Base-by-base conservation (phyloP, 257 asterid species). In the Nicotiana benthamiana region DNA sequence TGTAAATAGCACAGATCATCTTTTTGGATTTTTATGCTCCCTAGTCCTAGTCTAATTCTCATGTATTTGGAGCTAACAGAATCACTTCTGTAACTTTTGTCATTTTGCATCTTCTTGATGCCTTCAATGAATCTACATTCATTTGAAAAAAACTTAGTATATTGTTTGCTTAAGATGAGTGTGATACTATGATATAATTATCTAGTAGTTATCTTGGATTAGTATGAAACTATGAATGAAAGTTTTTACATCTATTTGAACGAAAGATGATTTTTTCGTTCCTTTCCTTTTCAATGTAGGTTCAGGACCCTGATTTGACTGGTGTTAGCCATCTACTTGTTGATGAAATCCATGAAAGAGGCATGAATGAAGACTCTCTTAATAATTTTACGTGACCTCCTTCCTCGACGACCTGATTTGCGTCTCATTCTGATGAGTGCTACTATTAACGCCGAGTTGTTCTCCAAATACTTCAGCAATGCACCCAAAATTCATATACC, bases 291-390 rank as follows among this genome's bases (percentile, higher is more conserved):
- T 20, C 28, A 36, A 9, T 83, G 79, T 93, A 95, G 99, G 92
- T 87, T 61, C 92, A 85, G 88, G 96, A 93, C 80, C 95, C 99
- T 62, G 76, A 84, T 84, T 86, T 95, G 80, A 89, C 86, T 27
- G 99, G 98, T 81, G 86, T 93, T 80, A 92, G 92, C 86, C 97
- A 95, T 91, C 87, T 95, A 84, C 86, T 95, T 83, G 93, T 95
- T 76, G 99, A 95, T 89, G 99, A 95, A 89, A 95, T 95, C 87
- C 99, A 95, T 83, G 98, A 95, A 87, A 89, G 99, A 87, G 99
- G 98, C 87, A 89, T 93, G 93, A 94, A 95, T 83, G 99, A 95
- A 87, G 99, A 95, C 86, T 84, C 85, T 95, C 83, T 88, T 93
- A 59, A 93, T 95, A 82, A 93, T 95, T 89, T 83, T 95, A 83